Conservation (phyloP, 169 alveolate species). For the Babesia gibsoni region DNA sequence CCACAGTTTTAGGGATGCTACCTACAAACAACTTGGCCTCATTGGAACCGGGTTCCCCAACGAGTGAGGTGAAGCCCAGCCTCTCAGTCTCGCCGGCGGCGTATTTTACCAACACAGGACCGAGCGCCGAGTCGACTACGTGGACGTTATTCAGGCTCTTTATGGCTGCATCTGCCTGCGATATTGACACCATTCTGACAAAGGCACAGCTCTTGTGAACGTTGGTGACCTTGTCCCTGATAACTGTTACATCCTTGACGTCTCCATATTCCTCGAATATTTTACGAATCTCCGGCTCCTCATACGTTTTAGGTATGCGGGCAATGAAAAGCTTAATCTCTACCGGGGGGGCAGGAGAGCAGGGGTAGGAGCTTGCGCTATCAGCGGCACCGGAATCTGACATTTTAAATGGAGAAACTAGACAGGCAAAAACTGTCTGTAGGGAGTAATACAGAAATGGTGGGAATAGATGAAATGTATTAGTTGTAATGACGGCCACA, state of each 20-base stretch:
- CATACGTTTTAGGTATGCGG: constrained; percentile 80
- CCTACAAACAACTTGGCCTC: constrained; percentile 89
- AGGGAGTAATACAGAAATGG: too few relatives aligned
- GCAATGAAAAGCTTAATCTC: constrained; percentile 87
- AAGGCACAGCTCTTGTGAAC: constrained; percentile 83
- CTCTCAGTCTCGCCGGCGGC: constrained; percentile 86
- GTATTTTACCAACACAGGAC: constrained; percentile 84
- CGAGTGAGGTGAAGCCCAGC: constrained; percentile 79
- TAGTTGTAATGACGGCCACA: too few relatives aligned
- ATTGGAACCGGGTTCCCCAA: constrained; percentile 80
- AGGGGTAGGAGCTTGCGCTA: constrained; percentile 56
- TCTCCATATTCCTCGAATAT: constrained; percentile 83
- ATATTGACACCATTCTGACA: constrained; percentile 82
- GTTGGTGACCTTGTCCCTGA: constrained; percentile 82
- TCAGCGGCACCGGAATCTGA: too few relatives aligned
- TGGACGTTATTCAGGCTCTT: constrained; percentile 78
- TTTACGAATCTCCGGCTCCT: constrained; percentile 77
- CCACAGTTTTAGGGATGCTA: constrained; percentile 78
- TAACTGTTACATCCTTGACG: constrained; percentile 81
- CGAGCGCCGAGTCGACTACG: constrained; percentile 78
- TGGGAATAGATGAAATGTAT: too few relatives aligned
- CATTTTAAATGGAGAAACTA: too few relatives aligned
- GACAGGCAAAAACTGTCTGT: too few relatives aligned
- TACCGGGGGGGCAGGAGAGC: constrained; percentile 88
- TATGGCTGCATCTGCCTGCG: constrained; percentile 88